Percentiles rank a stretch among this genome's conserved stretches.
These are phyloP conservation scores for Backusella macrospora DNA, from an alignment of 192 early-diverging fungal species.

Conservation along the genomic window DNA sequence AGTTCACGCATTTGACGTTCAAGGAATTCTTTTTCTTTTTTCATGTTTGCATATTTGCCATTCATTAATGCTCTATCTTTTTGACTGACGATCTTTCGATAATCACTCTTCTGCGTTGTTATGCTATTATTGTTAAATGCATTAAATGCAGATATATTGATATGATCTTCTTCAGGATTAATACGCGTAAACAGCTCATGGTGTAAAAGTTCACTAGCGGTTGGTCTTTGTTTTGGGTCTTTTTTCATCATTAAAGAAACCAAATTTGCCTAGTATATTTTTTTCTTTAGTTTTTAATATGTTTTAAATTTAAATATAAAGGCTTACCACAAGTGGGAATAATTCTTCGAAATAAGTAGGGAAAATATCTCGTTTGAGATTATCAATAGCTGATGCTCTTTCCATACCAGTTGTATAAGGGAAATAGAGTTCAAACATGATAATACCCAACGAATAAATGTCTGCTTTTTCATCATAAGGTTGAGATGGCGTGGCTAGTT, in stretches of 20 bases:
- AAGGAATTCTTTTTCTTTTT: slow-evolving; percentile 9
- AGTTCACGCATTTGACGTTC: not conserved
- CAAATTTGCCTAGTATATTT: slow-evolving; percentile 59
- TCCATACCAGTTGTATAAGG: slow-evolving; percentile 92
- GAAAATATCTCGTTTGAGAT: slow-evolving; percentile 65
- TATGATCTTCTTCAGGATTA: slow-evolving; percentile 10
- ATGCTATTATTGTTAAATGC: slow-evolving; percentile 1
- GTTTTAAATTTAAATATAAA: not conserved
- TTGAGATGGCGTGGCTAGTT: slow-evolving; percentile 53
- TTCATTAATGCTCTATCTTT: slow-evolving; percentile 2
- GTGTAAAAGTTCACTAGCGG: slow-evolving; percentile 67
- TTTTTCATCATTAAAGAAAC: slow-evolving; percentile 78
- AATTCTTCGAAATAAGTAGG: slow-evolving; percentile 64
- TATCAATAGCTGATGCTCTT: slow-evolving; percentile 66
- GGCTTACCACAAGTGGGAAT: slow-evolving; percentile 66
- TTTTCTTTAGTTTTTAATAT: too few species aligned
- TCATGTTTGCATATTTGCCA: slow-evolving; percentile 15
- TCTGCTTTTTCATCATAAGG: slow-evolving; percentile 79
- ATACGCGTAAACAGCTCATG: slow-evolving; percentile 59
- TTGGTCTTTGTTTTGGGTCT: slow-evolving; percentile 70
- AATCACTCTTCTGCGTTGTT: not conserved
- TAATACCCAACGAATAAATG: slow-evolving; percentile 94
- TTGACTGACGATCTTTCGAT: not conserved
- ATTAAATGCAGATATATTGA: slow-evolving; percentile 4
- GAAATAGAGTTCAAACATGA: slow-evolving; percentile 93